Base-by-base conservation (phyloP, 2,329 filamentous ascomycete genomes). In the Talaromyces sp. region DNA sequence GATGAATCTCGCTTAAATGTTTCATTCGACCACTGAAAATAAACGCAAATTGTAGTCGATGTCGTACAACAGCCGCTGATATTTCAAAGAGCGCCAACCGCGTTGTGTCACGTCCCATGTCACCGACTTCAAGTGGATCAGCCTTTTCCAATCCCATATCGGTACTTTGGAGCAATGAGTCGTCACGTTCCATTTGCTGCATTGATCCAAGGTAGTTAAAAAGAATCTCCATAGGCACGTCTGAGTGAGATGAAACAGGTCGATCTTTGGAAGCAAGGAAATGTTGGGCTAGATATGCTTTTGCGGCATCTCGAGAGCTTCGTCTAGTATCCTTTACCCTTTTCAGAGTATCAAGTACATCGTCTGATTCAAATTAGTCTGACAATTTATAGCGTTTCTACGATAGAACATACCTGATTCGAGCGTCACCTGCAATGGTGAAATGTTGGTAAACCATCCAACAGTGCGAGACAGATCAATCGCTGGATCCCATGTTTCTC, bases 61-160 rank as follows among this genome's bases (percentile, higher is more conserved):
- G 81, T 59, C 79, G 75, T 8, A 80, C 79, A 3, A 84, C 77
- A 62, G 83, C 79, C 0, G 83, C 83, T 0, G 82, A 82, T 41
- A 85, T 82, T 67, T 86, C 84, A 64, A 86, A 82, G 0, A 85
- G 74, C 4, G 78, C 81, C 66, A 83, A 81, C 6, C 81, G 78
- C 19, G 79, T 79, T 14, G 81, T 80, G 2, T 76, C 71, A 43
- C 73, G 70, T 9, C 81, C 81, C 57, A 82, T 79, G 66, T 83
- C 81, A 6, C 80, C 78, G 31, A 78, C 79, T 10, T 77, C 79
- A 33, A 80, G 78, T 60, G 76, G 79, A 3, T 78, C 73, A 10
- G 79, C 76, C 67, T 81, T 80, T 57, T 80, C 80, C 4, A 80
- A 79, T 76, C 82, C 80, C 54, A 78, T 78, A n/a, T 80, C 76